A percentile compares a stretch with the other conserved stretches of the same genome.
These are phyloP conservation scores for Barnettozyma californica DNA, from an alignment of 805 yeast genomes.

Conservation along the genomic window DNA sequence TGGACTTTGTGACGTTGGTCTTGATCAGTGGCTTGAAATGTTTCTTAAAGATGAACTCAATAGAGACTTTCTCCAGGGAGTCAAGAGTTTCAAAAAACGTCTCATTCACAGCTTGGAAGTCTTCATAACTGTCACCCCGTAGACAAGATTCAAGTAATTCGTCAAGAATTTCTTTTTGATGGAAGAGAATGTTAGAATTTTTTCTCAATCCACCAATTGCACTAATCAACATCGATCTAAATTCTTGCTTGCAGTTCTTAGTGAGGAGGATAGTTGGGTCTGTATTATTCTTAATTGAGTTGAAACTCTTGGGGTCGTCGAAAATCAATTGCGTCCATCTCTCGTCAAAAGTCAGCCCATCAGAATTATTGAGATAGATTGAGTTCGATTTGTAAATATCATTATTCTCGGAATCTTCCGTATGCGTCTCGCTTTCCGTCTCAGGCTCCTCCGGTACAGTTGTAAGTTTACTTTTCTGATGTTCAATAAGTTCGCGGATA, in stretches of 20 bases:
- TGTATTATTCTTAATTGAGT: constrained; percentile 28
- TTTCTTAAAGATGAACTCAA: constrained; percentile 25
- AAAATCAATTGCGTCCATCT: constrained; percentile 16
- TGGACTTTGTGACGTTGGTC: constrained; percentile 13
- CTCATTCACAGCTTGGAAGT: constrained; percentile 9
- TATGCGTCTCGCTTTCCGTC: neutral
- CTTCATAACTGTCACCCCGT: constrained; percentile 11
- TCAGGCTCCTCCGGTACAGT: constrained; percentile 1
- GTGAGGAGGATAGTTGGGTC: constrained; percentile 35
- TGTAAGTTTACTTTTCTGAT: constrained; percentile 2
- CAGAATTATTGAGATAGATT: constrained; percentile 21
- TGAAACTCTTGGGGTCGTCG: constrained; percentile 33
- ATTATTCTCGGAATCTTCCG: constrained; percentile 3
- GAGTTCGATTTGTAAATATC: constrained; percentile 18
- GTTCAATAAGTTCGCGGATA: constrained; percentile 19
- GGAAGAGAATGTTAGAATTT: constrained; percentile 27
- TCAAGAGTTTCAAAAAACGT: constrained; percentile 11
- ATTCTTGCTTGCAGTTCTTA: constrained; percentile 1
- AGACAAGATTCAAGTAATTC: constrained; percentile 13
- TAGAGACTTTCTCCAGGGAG: constrained; percentile 23
- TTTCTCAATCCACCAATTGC: constrained; percentile 40
- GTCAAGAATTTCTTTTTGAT: constrained; percentile 7
- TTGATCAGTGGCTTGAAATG: constrained; percentile 22
- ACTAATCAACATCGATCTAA: constrained; percentile 30
- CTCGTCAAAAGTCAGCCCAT: constrained; percentile 11